Base-by-base conservation (phyloP, 2,329 filamentous ascomycete genomes). In the Cytospora mali region DNA sequence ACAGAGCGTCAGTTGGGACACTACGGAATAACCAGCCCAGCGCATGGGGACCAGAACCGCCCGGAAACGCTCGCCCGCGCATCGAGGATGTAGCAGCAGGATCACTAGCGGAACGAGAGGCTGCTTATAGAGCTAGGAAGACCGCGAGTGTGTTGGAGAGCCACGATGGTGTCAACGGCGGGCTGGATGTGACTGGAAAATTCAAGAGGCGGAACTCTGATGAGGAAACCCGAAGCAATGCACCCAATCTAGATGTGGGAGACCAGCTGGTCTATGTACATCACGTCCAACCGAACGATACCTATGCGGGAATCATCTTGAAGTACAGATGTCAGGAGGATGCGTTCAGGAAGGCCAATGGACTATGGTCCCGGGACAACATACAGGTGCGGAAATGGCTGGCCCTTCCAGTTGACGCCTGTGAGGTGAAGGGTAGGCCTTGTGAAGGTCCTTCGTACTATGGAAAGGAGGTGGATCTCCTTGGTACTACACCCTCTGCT, bases 331-430 rank as follows among this genome's bases (percentile, higher is more conserved):
- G 94, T 74, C 86, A 91, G 66, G 88, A 93, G 61, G 89, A 93
- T 54, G 84, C 90, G 2, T 88, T 99, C 68, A 85, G 92, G 63
- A 95, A 91, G 73, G 88, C 92, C 46, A 99, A 99, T 73, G 87
- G 95, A 13, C 87, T 99, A 71, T 99, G 95, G 95, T 92, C 93
- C 7, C 92, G 93, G 67, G 95, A 98, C 72, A 92, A 87, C 66
- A 89, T 98, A 39, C 94, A 97, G 73, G 86, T 88, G 54, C 88
- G 93, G 64, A 91, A 91, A 70, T 88, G 86, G 67, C 83, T 99
- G 18, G 83, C 93, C 10, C 79, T 99, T 58, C 95, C 95, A 0
- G 92, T 98, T 5, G 93, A 97, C 74, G 90, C 92, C 48, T 98
- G 94, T 74, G 88, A 90, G 49, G 81, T 93, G 49, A 95, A 93